Conservation (phyloP, 2,329 filamentous ascomycete species). For the Aspergillus clavatus region DNA sequence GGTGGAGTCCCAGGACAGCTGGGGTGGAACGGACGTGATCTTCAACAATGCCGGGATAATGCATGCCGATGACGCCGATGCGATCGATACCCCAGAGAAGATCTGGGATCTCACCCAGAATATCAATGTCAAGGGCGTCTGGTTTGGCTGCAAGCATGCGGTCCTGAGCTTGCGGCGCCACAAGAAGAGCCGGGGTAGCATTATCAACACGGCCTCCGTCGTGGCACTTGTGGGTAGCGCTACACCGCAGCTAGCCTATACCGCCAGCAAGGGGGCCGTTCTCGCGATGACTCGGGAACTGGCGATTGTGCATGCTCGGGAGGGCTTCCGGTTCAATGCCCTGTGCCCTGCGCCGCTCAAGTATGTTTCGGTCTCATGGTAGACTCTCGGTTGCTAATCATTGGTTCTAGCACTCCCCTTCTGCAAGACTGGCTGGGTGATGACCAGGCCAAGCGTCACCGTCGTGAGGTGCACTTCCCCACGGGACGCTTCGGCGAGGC, state of each 20-base stretch:
- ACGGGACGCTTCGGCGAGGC: constrained; percentile 85
- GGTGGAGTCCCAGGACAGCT: constrained; percentile 69
- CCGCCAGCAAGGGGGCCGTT: constrained; percentile 88
- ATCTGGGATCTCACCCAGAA: constrained; percentile 93
- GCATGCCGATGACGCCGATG: constrained; percentile 77
- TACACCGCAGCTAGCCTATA: constrained; percentile 87
- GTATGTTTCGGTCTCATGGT: constrained; percentile 31
- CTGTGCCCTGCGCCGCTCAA: constrained; percentile 89
- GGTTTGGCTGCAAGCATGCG: constrained; percentile 91
- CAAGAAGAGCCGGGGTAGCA: constrained; percentile 70
- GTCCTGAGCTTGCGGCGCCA: constrained; percentile 74
- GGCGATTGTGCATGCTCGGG: constrained; percentile 85
- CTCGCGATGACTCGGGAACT: constrained; percentile 84
- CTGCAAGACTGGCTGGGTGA: constrained; percentile 92
- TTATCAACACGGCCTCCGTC: constrained; percentile 90
- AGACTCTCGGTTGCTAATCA: constrained; percentile 1
- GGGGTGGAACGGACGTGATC: constrained; percentile 85
- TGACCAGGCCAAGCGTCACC: constrained; percentile 71
- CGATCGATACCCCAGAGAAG: constrained; percentile 76
- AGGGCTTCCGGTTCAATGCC: constrained; percentile 85
- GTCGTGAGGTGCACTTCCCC: constrained; percentile 87
- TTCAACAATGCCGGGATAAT: constrained; percentile 99
- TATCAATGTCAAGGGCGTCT: constrained; percentile 98
- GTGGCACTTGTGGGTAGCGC: constrained; percentile 83
- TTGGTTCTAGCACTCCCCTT: constrained; percentile 64